Conservation (phyloP, 1,284 basidiomycete genomes). For the Waitea zeae region DNA sequence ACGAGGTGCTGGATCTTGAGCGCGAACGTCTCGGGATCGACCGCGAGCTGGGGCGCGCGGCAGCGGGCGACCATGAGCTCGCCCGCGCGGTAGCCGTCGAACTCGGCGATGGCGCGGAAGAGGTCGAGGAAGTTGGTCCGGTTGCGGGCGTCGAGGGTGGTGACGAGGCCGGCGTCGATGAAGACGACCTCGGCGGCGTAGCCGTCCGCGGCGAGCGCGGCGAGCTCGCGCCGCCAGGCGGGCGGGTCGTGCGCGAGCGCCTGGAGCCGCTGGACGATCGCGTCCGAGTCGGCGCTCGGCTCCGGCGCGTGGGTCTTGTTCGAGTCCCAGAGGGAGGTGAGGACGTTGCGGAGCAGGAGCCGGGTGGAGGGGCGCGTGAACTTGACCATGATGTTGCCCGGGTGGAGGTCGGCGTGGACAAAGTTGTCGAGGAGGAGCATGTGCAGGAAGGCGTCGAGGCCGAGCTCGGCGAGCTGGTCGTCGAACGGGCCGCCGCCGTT, state of each 20-base stretch:
- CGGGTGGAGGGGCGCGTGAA: constrained; percentile 68
- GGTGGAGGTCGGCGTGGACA: constrained; percentile 88
- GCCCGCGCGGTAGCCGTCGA: constrained; percentile 91
- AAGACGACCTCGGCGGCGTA: constrained; percentile 93
- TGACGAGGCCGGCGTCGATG: constrained; percentile 92
- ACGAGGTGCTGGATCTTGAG: constrained; percentile 96
- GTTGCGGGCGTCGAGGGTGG: constrained; percentile 68
- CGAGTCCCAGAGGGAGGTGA: constrained; percentile 23
- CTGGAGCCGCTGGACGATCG: constrained; percentile 55
- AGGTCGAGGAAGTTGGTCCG: constrained; percentile 91
- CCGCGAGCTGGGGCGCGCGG: constrained; percentile 78
- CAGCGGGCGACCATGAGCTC: constrained; percentile 95
- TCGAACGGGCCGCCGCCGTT: constrained; percentile 90
- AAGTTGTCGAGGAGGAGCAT: constrained; percentile 99
- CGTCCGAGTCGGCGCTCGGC: constrained; percentile 31
- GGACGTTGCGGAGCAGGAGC: constrained; percentile 39
- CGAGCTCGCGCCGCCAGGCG: constrained; percentile 62
- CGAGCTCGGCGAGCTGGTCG: constrained; percentile 79
- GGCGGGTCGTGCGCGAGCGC: constrained; percentile 34
- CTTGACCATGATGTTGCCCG: constrained; percentile 96
- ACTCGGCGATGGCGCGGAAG: constrained; percentile 89
- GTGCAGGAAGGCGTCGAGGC: constrained; percentile 92
- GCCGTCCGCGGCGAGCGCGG: constrained; percentile 46
- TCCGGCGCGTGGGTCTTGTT: constrained; percentile 14
- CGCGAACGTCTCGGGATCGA: constrained; percentile 90